Evolutionary conservation across 23 red algal species (phyloP).

Genomic region (Chondrus crispus): DNA sequence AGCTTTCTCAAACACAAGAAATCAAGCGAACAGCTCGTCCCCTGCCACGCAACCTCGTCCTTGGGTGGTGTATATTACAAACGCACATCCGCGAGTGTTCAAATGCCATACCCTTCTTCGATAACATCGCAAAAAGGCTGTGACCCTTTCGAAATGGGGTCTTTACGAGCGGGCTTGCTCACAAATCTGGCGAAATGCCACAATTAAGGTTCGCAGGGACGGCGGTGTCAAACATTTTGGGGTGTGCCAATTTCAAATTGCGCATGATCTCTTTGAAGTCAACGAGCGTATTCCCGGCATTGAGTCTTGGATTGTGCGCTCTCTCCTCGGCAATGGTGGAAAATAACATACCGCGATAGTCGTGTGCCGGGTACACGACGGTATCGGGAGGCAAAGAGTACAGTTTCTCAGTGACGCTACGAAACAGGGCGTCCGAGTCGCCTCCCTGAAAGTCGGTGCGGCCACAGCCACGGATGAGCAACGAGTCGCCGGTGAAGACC

Average conservation of each 20-base stretch:
- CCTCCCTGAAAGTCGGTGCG: slow-evolving; percentile 86
- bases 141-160: no score
- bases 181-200: slow-evolving; percentile 29
- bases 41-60: no score
- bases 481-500: slow-evolving; percentile 83
- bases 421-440: slow-evolving; percentile 51
- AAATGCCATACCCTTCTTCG: no score
- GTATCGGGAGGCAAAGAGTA: slow-evolving; percentile 59
- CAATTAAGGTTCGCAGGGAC: slow-evolving; percentile 71
- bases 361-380: slow-evolving; percentile 78
- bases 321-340: slow-evolving; percentile 73
- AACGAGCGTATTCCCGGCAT: not conserved
- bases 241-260: slow-evolving; percentile 53
- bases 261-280: slow-evolving; percentile 71
- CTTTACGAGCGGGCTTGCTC: no score
- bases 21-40: no score
- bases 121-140: no score
- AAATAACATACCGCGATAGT: slow-evolving; percentile 55
- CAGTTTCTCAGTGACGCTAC: slow-evolving; percentile 55
- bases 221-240: slow-evolving; percentile 64
- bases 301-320: slow-evolving; percentile 65
- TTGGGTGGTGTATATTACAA: no score
- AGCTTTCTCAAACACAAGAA: no score
- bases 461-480: slow-evolving; percentile 83
- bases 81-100: no score